These are phyloP conservation scores for Cicer judaicum DNA, from an alignment of 306 rosid genomes.

Conservation along the genomic window DNA sequence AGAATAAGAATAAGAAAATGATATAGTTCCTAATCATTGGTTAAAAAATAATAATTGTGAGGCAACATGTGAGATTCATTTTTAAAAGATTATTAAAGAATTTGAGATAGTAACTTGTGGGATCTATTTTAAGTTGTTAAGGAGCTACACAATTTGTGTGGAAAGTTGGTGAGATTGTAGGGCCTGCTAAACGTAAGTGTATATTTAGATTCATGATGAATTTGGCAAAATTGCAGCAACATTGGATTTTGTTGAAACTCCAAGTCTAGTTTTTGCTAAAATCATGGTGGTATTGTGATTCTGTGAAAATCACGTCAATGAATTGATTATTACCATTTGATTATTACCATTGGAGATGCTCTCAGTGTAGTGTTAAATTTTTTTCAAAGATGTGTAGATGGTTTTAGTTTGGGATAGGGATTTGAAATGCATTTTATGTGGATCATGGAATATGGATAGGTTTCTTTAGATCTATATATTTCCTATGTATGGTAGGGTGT, in stretches of 20 bases:
- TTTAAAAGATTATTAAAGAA: neutral
- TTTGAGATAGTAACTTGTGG: neutral
- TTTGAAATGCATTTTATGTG: constrained; percentile 24
- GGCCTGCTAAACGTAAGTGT: neutral
- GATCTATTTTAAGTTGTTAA: neutral
- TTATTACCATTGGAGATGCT: neutral
- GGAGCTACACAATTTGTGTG: neutral
- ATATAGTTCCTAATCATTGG: too few relatives aligned
- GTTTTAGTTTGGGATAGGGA: constrained; percentile 25
- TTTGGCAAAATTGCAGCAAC: too few relatives aligned
- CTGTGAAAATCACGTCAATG: too few relatives aligned
- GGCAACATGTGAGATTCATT: neutral
- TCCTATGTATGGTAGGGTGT: neutral
- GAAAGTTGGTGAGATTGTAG: neutral
- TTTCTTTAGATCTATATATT: neutral
- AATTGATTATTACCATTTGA: too few relatives aligned
- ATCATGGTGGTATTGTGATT: too few relatives aligned
- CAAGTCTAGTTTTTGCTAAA: too few relatives aligned
- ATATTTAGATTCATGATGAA: too few relatives aligned
- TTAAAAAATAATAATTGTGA: neutral
- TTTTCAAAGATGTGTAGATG: neutral
- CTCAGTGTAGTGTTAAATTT: neutral
- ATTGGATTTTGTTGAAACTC: too few relatives aligned
- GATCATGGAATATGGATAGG: neutral
- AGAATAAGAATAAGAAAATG: too few relatives aligned